Base-by-base conservation (phyloP, 169 alveolate species). In the Plasmodium knowlesi region DNA sequence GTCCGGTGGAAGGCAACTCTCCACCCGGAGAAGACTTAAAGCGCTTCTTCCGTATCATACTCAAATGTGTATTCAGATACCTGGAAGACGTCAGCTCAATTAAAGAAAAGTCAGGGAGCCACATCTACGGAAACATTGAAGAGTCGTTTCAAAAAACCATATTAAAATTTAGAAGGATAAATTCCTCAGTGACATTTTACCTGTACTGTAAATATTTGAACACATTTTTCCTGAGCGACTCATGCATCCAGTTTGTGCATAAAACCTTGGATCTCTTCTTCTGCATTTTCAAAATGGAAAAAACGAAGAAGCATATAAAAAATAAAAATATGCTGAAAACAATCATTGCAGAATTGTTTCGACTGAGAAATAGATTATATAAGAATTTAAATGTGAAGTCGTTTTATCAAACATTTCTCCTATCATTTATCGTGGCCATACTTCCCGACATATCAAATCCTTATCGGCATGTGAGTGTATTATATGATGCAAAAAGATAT, bases 121-220 rank as follows among this genome's bases (percentile, higher is more conserved):
- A 5, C 25, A 28, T 83, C n/a, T 83, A 83, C 71, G 30, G 34
- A 30, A 57, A 19, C 46, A 61, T 34, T 37, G 71, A 28, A 67
- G 50, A 74, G 28, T 12, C 70, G 41, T 70, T 74, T 86, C 86
- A 74, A 54, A 86, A 53, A 5, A 46, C 19, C 3, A 74, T 86
- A 74, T 30, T 86, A 74, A 37, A 70, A 32, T 76, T 86, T 37
- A 43, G 37, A 3, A 70, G 43, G 6, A n/a, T 53, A 54, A 79
- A 86, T 54, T 30, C 61, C 8, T 53, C 93, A 2, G 10, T 53
- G 70, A 76, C 93, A n/a, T 53, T 53, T 32, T 74, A 34, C 83
- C 46, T 86, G 16, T 86, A 86, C 46, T 86, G 71, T 30, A 86
- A 86, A 86, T 86, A 76, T 54, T 0, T 86, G n/a, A 86, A 86